A percentile compares a stretch with the other conserved stretches of the same genome.
phyloP scores from a whole-genome alignment of 805 yeast genomes.

The Candida vaughaniae region DNA sequence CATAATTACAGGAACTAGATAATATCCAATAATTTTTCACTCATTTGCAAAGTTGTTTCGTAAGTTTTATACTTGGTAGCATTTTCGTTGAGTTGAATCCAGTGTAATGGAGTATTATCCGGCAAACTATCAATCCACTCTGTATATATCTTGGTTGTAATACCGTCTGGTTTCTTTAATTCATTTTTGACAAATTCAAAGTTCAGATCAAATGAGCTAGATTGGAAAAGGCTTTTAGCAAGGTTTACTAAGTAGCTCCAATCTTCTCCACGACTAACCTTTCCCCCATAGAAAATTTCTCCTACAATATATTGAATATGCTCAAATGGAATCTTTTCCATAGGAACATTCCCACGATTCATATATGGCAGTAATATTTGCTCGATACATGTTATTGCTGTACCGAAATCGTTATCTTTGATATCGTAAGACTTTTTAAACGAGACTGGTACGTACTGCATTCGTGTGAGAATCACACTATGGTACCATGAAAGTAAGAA shows the following conservation, averaged over 20 bases:
- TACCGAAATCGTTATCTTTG: conserved; percentile 66
- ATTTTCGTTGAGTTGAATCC: conserved; percentile 51
- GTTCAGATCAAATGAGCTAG: conserved; percentile 38
- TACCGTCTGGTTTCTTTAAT: conserved; percentile 48
- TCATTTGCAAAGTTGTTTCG: conserved; percentile 19
- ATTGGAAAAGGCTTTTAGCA: conserved; percentile 38
- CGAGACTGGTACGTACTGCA: conserved; percentile 61
- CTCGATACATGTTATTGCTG: conserved; percentile 46
- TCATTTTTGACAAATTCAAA: conserved; percentile 30
- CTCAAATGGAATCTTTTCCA: conserved; percentile 8
- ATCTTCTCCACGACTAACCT: conserved; percentile 47
- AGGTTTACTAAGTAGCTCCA: conserved; percentile 29
- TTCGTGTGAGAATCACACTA: conserved; percentile 56
- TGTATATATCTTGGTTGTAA: conserved; percentile 27
- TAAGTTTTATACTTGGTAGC: conserved; percentile 34
- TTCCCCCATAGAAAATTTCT: conserved; percentile 66
- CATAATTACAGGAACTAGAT: conserved; percentile 5
- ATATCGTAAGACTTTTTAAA: conserved; percentile 64
- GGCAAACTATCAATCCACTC: conserved; percentile 59
- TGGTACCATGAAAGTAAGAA: conserved; percentile 72
- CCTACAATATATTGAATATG: conserved; percentile 41
- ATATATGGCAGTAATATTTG: conserved; percentile 33
- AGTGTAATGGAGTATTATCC: conserved; percentile 47
- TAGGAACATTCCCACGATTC: conserved; percentile 11
- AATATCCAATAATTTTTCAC: conserved; percentile 11